Evolutionary conservation across 73 alveolate genomes (phyloP).

Genomic region (Tetrahymena malaccensis): DNA sequence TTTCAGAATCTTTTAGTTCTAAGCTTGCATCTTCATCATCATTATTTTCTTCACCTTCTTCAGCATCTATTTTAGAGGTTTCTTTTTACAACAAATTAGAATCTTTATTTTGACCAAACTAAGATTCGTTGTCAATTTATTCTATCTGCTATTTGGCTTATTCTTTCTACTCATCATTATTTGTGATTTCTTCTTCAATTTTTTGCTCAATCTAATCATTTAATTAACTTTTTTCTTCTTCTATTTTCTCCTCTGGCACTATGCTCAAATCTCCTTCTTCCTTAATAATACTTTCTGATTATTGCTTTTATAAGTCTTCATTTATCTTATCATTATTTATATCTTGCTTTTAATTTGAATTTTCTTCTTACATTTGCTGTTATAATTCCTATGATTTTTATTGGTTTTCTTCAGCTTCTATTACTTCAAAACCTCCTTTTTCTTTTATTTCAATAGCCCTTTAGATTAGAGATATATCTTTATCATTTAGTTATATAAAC

Average conservation of each 20-base stretch:
- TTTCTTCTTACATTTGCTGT: background rate
- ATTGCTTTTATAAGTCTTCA: slow-evolving; percentile 50
- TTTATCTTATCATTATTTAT: slow-evolving; percentile 75
- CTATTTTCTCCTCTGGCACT: slow-evolving; percentile 73
- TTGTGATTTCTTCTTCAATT: slow-evolving; percentile 24
- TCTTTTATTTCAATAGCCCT: slow-evolving; percentile 62
- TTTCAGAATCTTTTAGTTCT: background rate
- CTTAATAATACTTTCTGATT: slow-evolving; percentile 77
- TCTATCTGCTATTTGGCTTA: background rate
- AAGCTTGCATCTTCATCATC: background rate
- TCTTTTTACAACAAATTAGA: background rate
- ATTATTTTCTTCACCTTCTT: background rate
- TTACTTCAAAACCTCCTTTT: slow-evolving; percentile 67
- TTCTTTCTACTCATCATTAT: slow-evolving; percentile 2
- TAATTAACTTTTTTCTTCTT: background rate
- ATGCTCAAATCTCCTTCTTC: slow-evolving; percentile 89
- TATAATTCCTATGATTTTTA: slow-evolving; percentile 2
- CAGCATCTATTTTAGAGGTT: background rate
- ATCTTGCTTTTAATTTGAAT: slow-evolving; percentile 48
- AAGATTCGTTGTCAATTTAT: background rate
- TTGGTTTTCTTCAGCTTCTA: slow-evolving; percentile 73
- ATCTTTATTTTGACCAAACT: background rate
- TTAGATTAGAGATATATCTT: slow-evolving; percentile 55
- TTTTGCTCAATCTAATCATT: slow-evolving; percentile 1
- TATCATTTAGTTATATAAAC: slow-evolving; percentile 48